Evolutionary conservation across 495 filamentous ascomycete species (phyloP), one percentile per base, ranked within the genome.

Genomic region (Trypethelium eluteriae): DNA sequence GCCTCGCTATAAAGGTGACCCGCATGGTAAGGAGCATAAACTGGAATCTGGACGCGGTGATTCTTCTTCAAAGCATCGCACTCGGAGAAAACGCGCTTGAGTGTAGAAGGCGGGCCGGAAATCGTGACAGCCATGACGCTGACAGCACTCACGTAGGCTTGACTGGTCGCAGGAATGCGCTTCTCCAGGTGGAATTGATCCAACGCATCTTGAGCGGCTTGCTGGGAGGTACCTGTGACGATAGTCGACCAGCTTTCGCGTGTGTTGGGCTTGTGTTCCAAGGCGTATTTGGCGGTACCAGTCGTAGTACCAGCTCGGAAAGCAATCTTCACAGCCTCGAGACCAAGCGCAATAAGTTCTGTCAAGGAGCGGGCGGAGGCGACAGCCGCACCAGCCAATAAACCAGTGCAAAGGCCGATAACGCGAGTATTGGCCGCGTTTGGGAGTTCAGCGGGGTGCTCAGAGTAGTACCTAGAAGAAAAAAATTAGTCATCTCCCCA

Each of bases 1-100:
- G 79, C 78, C 16, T 78, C 66, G 5, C 79, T 79, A 75, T 91
- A 88, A 9, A 95, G 76, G 74, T 95, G 90, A 1, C 81, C 70
- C 12, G 91, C 89, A 77, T 96, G 92, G 71, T 91, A 95, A 1
- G 91, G 89, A 0, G 87, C 91, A 69, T 89, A 86, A 32, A 95
- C 85, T 0, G 89, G 86, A 53, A 89, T 84, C n/a, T 81, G 81
- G 4, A 83, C 80, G 2, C 82, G 82, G 70, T 86, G 86, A 62
- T 81, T 75, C 2, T 81, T 77, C 63, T 81, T 80, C 38, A 88
- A 76, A 10, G 81, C 69, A 18, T 78, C 76, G n/a, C 76, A 78
- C 41, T 76, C 72, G 38, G 82, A 76, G 68, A 88, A 82, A 35
- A 94, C 79, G 1, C 79, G 71, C 50, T 81, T 78, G 14, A 91